A percentile compares a stretch with the other conserved stretches of the same genome.
Evolutionary conservation across 306 rosid genomes (phyloP).

Genomic region (Dalbergia cultrata): DNA sequence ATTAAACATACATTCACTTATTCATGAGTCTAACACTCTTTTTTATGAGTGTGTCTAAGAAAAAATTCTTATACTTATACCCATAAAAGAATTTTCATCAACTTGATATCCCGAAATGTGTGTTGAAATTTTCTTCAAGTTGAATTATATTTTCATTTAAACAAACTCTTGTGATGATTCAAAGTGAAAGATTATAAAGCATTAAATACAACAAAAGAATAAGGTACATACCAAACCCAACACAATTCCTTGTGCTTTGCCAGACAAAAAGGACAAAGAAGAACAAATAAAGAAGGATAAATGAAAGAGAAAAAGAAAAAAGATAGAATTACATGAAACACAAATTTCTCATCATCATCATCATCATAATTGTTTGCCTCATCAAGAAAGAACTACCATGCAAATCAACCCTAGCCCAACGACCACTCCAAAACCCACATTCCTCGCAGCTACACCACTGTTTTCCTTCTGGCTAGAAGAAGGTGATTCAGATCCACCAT

Average conservation of each 20-base stretch:
- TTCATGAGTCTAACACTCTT: no score
- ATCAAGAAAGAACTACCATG: constrained; percentile 52
- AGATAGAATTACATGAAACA: neutral
- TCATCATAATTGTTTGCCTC: neutral
- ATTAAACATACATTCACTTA: no score
- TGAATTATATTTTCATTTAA: neutral
- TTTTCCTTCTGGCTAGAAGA: constrained; percentile 12
- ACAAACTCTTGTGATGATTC: neutral
- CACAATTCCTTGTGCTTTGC: neutral
- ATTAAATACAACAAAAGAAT: constrained; percentile 39
- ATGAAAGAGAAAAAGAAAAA: neutral
- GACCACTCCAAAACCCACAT: constrained; percentile 47
- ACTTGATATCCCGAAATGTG: neutral
- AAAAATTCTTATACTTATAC: no score
- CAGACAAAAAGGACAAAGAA: neutral
- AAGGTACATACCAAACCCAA: constrained; percentile 31
- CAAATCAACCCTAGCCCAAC: constrained; percentile 54
- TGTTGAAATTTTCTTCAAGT: neutral
- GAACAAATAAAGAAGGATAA: neutral
- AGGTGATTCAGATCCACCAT: constrained; percentile 39
- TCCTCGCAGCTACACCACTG: constrained; percentile 31
- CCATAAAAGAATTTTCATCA: no score
- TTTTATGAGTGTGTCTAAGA: no score
- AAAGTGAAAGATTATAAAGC: neutral
- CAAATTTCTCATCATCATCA: neutral